Base-by-base conservation (phyloP, 345 rosid species). In the Reutealis trisperma region DNA sequence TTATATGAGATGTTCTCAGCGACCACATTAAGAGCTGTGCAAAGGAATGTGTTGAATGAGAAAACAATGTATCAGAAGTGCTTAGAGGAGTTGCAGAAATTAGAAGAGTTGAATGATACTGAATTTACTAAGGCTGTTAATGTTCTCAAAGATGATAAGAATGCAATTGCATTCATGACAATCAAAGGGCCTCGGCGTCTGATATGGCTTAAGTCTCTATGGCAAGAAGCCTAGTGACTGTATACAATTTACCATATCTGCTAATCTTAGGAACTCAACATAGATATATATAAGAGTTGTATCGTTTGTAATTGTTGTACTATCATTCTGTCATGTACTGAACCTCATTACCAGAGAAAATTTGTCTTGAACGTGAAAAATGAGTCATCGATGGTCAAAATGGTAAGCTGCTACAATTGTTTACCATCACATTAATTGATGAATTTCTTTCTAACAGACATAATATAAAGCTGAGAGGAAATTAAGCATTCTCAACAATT, bases 11-110 rank as follows among this genome's bases (percentile, higher is more conserved):
- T 85, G 70, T 79, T 85, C 34, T 82, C 82, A 1, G 74, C 82
- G 67, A 76, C 77, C 27, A 72, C 73, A 55, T 32, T 72, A 15
- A 75, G 67, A 71, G 82, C 76, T 22, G 61, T 73, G 5, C 78
- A 77, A 71, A 79, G 70, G 63, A 75, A 77, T 27, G 42, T 65
- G 10, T 71, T 63, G 37, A 72, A 63, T 25, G 84, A 82, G 73
- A 85, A 77, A 71, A 72, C 77, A 7, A 13, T 82, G 61, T 78
- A 82, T 47, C 80, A 75, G 37, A 85, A 80, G 69, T 82, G 88
- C 63, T 37, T 85, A 65, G 84, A 85, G 71, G 80, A 85, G 80
- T 65, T 85, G 84, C 87, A 82, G 76, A 81, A 72, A 57, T 44
- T 75, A 63, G 80, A 78, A 54, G 84, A 80, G 34, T 70, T 85